Base-by-base conservation (phyloP, 1,284 basidiomycete species). In the Schizophyllum commune region DNA sequence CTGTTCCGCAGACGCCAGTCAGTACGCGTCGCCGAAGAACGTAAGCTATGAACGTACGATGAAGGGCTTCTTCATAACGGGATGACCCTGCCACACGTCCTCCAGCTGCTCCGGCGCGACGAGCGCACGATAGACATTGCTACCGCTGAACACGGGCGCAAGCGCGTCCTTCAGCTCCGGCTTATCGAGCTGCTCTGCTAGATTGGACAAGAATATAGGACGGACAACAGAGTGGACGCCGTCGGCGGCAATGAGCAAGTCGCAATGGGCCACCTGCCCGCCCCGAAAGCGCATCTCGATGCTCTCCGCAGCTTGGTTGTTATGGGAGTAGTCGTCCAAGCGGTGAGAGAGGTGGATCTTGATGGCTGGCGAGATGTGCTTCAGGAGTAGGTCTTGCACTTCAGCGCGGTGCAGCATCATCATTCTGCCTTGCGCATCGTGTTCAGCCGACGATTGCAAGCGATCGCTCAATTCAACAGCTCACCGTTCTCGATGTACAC, bases 161-260 rank as follows among this genome's bases (percentile, higher is more conserved):
- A 52, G 53, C 55, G 51, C 56, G 27, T 57, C 55, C 8, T 3
- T 3, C 13, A 13, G 17, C 32, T 61, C 57, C 13, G 39, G 39
- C 17, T 9, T 47, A 17, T 17, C 8, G 2, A 47, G 39, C 39
- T 47, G 3, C 39, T 47, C 39, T 3, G 39, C 39, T 3, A 47
- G 3, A 3, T 8, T 11, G 8, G 39, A 17, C 39, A 47, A 9
- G 52, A 65, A 64, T 52, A 68, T 59, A 5, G 47, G 59, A 15
- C 72, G 66, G 9, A 69, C 66, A 9, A 62, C 63, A 11, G 71
- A 73, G 34, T 68, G 68, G 20, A 73, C 64, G 8, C 73, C 73
- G 59, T 75, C 73, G 33, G 67, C 66, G 19, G 72, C 73, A 27
- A 74, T 47, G 52, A 78, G 66, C 2, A 78, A 60, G 57, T 78